A percentile compares a stretch with the other conserved stretches of the same genome.
These are phyloP conservation scores for Xerocomus brunneocitrinus DNA, from an alignment of 768 basidiomycete genomes.

Conservation along the genomic window DNA sequence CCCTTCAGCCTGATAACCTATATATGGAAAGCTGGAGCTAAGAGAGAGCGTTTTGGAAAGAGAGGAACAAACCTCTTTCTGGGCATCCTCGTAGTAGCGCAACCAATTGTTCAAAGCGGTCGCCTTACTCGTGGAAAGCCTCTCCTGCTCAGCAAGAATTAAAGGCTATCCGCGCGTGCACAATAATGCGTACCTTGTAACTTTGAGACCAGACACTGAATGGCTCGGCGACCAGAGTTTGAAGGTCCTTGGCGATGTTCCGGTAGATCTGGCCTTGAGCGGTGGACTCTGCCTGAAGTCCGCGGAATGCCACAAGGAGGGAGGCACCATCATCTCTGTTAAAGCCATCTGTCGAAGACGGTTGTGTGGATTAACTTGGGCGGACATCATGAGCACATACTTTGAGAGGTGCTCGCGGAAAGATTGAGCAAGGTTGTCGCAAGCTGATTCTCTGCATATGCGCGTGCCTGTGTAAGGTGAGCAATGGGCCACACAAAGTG, in stretches of 20 bases:
- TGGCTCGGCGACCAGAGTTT: slow-evolving; percentile 70
- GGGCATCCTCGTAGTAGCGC: slow-evolving; percentile 63
- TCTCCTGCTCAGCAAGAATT: slow-evolving; percentile 41
- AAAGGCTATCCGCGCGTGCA: slow-evolving; percentile 8
- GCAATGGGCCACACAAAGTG: slow-evolving; percentile 1
- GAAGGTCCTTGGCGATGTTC: slow-evolving; percentile 69
- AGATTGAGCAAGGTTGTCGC: slow-evolving; percentile 56
- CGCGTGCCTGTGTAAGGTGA: slow-evolving; percentile 56
- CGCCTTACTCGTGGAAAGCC: slow-evolving; percentile 54
- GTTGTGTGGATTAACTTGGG: slow-evolving; percentile 4
- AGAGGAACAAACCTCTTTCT: slow-evolving; percentile 49
- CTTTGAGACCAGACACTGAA: slow-evolving; percentile 75
- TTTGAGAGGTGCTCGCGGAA: slow-evolving; percentile 43
- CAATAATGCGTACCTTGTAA: slow-evolving; percentile 51
- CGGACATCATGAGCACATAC: slow-evolving; percentile 30
- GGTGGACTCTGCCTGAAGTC: slow-evolving; percentile 68
- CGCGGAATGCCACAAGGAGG: slow-evolving; percentile 71
- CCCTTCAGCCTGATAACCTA: slow-evolving; percentile 65
- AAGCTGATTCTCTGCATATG: slow-evolving; percentile 61
- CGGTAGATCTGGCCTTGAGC: slow-evolving; percentile 73
- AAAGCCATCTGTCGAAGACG: slow-evolving; percentile 55
- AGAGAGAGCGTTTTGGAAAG: not conserved
- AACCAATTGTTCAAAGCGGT: slow-evolving; percentile 65
- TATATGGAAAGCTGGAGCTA: slow-evolving; percentile 7
- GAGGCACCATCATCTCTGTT: slow-evolving; percentile 82